Percentiles rank a stretch among this genome's conserved stretches.
Conservation (phyloP, 352 stramenopile genomes). For the Pythium vanterpoolii region DNA sequence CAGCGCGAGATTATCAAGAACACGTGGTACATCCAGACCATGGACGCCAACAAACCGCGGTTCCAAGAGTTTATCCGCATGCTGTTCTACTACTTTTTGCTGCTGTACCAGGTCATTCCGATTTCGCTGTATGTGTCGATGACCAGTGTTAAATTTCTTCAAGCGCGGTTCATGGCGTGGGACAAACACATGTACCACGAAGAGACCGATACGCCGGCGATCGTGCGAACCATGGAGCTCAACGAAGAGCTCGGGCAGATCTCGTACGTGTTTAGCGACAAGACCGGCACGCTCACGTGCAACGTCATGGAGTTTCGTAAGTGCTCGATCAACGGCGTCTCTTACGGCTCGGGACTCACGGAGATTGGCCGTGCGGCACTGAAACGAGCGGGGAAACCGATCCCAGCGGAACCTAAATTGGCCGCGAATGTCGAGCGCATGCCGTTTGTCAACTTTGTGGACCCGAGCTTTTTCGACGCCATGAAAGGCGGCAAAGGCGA, state of each 20-base stretch:
- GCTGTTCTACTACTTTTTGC: constrained; percentile 89
- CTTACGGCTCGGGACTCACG: constrained; percentile 89
- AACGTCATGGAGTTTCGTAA: constrained; percentile 98
- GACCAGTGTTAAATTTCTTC: constrained; percentile 92
- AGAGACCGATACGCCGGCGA: constrained; percentile 49
- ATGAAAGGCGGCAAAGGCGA: constrained; percentile 49
- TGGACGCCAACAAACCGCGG: constrained; percentile 33
- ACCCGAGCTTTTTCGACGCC: constrained; percentile 56
- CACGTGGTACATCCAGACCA: constrained; percentile 72
- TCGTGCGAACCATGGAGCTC: constrained; percentile 90
- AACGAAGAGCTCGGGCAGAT: constrained; percentile 94
- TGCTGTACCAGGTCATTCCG: constrained; percentile 94
- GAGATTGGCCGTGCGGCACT: constrained; percentile 74
- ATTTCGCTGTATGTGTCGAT: constrained; percentile 95
- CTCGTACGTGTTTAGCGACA: constrained; percentile 98
- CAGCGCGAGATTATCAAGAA: constrained; percentile 68
- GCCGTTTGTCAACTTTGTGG: constrained; percentile 79
- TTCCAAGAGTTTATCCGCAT: constrained; percentile 79
- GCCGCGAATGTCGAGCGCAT: constrained; percentile 49
- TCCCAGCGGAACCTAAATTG: constrained; percentile 59
- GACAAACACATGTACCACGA: constrained; percentile 93
- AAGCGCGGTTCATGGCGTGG: constrained; percentile 90
- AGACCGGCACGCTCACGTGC: constrained; percentile 97
- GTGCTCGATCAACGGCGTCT: constrained; percentile 91
- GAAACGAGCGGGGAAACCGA: constrained; percentile 52